Base-by-base conservation (phyloP, 768 basidiomycete genomes). In the Boletus insuetus region DNA sequence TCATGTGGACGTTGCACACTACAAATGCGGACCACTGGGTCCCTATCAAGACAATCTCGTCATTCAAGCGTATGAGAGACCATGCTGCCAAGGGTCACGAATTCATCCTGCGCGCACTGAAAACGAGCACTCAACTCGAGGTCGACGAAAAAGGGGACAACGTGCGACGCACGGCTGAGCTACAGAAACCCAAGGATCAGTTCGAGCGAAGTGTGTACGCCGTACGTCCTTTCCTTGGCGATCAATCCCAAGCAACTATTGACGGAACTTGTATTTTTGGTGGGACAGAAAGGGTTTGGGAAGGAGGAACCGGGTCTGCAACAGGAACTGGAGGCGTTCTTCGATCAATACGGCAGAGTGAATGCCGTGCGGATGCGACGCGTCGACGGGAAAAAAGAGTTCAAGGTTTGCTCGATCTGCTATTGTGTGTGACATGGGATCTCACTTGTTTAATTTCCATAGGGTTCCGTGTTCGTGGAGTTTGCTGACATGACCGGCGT, bases 401-500 rank as follows among this genome's bases (percentile, higher is more conserved):
- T 96, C 81, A 98, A 98, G 84, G 94, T 89, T 24, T 49, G 77
- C 49, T 43, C 19, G 7, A 48, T 52, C 16, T 14, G 54, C 20
- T 32, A 22, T 39, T n/a, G 3, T 4, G 2, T 37, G 32, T 12
- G 3, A 2, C 37, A 22, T 13, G 12, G 14, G 4, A 22, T 3
- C 24, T n/a, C 14, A 40, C 19, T 16, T 12, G 10, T 51, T n/a
- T 44, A 40, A 2, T 26, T 43, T 40, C 37, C n/a, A 54, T 58
- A 95, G 93, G 83, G 87, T 48, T 97, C 94, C 10, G 89, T 95
- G n/a, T 98, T 98, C 61, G 83, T 83, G 38, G 96, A 98, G 73
- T 98, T 91, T 66, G 76, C 83, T 22, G 84, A 91, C 60, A 80
- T 84, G 66, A 76, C 79, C 44, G 77, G 82, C 6, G 85, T 86